Evolutionary conservation across 805 yeast species (phyloP).

Genomic region (Cyberlindnera misumaiensis): DNA sequence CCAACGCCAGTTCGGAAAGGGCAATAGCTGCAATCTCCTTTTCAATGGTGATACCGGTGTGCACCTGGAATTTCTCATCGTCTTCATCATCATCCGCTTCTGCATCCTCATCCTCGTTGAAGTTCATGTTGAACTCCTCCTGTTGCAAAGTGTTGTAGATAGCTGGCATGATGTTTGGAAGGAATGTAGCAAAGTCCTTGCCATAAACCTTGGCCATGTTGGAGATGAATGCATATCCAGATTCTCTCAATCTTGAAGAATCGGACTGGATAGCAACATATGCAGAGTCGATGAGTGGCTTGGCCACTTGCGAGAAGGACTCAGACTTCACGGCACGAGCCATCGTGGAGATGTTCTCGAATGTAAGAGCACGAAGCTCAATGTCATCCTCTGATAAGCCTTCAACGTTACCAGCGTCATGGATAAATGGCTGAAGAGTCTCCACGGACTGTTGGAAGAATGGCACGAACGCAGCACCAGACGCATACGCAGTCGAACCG

Average conservation of each 20-base stretch:
- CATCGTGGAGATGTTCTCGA: constrained; percentile 91
- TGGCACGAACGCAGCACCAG: constrained; percentile 83
- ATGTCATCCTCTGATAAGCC: constrained; percentile 85
- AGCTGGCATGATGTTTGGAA: constrained; percentile 77
- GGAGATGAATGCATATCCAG: constrained; percentile 89
- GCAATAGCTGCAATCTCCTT: constrained; percentile 95
- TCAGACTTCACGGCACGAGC: constrained; percentile 96
- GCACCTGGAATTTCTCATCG: constrained; percentile 72
- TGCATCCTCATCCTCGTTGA: constrained; percentile 33
- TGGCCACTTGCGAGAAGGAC: constrained; percentile 77
- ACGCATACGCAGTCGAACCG: constrained; percentile 94
- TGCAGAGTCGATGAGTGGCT: constrained; percentile 84
- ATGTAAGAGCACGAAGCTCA: constrained; percentile 85
- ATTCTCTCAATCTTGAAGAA: constrained; percentile 83
- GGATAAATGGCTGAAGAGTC: constrained; percentile 74
- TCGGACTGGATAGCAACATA: constrained; percentile 70
- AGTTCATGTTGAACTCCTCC: constrained; percentile 70
- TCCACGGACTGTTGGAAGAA: constrained; percentile 78
- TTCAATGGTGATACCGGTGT: constrained; percentile 92
- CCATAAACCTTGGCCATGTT: constrained; percentile 95
- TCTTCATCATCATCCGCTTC: constrained; percentile 49
- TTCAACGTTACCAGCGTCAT: constrained; percentile 57
- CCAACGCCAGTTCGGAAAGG: constrained; percentile 78
- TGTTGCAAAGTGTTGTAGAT: constrained; percentile 78
- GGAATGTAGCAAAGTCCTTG: constrained; percentile 79